phyloP scores from a whole-genome alignment of 805 yeast genomes.

The Candida odintsovae region DNA sequence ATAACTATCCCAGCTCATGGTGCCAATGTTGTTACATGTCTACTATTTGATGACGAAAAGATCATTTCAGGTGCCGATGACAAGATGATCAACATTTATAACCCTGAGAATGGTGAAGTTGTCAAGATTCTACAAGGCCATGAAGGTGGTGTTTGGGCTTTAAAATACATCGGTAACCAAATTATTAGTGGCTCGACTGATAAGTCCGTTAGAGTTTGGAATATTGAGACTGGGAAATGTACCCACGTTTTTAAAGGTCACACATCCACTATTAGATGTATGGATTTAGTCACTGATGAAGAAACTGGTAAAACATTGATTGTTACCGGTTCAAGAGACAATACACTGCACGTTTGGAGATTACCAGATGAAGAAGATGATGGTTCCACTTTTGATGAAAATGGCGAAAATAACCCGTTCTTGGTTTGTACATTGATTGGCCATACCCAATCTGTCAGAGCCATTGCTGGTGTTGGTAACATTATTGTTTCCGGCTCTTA shows the following conservation, averaged over 20 bases:
- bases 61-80: constrained; percentile 94
- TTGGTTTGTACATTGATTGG: constrained; percentile 67
- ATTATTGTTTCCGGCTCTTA: constrained; percentile 85
- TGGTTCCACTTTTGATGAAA: constrained; percentile 28
- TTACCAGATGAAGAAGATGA: constrained; percentile 45
- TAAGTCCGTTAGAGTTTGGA: constrained; percentile 92
- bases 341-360: constrained; percentile 77
- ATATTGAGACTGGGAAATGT: constrained; percentile 74
- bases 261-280: constrained; percentile 86
- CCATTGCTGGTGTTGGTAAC: constrained; percentile 82
- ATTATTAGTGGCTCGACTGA: constrained; percentile 94
- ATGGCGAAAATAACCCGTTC: constrained; percentile 44
- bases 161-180: constrained; percentile 77
- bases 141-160: constrained; percentile 98
- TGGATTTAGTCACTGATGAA: constrained; percentile 73
- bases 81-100: constrained; percentile 71
- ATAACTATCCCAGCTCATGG: constrained; percentile 67
- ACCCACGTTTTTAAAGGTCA: constrained; percentile 91
- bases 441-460: constrained; percentile 76
- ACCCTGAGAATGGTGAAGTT: constrained; percentile 65
- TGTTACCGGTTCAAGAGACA: constrained; percentile 86
- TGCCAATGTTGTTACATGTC: constrained; percentile 83
- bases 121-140: constrained; percentile 71
- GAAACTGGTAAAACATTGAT: constrained; percentile 62
- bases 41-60: constrained; percentile 86